These are phyloP conservation scores for Gynandropsis gynandra DNA, from an alignment of 345 rosid genomes.

Conservation along the genomic window DNA sequence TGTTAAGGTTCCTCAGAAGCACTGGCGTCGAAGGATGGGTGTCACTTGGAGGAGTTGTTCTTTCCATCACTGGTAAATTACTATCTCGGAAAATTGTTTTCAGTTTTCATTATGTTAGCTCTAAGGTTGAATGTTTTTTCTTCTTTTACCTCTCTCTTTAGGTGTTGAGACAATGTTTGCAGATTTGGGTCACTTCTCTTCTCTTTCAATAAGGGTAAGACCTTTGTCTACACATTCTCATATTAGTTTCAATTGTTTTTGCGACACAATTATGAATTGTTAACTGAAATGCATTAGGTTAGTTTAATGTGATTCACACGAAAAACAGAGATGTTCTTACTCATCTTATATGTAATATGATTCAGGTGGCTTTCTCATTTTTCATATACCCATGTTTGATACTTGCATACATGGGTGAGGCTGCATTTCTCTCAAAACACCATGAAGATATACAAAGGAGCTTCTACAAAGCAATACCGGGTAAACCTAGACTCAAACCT, in stretches of 20 bases:
- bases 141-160: constrained; percentile 21
- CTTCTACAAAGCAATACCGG: constrained; percentile 89
- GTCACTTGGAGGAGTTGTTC: constrained; percentile 84
- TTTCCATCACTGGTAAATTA: constrained; percentile 68
- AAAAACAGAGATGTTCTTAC: neutral
- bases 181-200: constrained; percentile 82
- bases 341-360: constrained; percentile 1
- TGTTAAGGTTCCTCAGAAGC: constrained; percentile 58
- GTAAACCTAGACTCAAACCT: constrained; percentile 26
- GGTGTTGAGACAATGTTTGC: constrained; percentile 89
- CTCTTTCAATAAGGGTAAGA: constrained; percentile 67
- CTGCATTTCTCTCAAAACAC: constrained; percentile 74
- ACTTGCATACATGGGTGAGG: constrained; percentile 93
- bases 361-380: constrained; percentile 64
- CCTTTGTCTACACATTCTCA: constrained; percentile 10
- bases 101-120: neutral
- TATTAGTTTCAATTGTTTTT: too few species aligned
- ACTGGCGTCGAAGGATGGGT: constrained; percentile 79
- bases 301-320: neutral
- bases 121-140: constrained; percentile 6
- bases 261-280: too few species aligned
- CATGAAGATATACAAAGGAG: constrained; percentile 65
- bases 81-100: neutral
- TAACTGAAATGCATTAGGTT: too few species aligned
- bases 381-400: constrained; percentile 77